A percentile compares a stretch with the other conserved stretches of the same genome.
Conservation (phyloP, 305 asterid genomes). For the Fraxinus paxiana region DNA sequence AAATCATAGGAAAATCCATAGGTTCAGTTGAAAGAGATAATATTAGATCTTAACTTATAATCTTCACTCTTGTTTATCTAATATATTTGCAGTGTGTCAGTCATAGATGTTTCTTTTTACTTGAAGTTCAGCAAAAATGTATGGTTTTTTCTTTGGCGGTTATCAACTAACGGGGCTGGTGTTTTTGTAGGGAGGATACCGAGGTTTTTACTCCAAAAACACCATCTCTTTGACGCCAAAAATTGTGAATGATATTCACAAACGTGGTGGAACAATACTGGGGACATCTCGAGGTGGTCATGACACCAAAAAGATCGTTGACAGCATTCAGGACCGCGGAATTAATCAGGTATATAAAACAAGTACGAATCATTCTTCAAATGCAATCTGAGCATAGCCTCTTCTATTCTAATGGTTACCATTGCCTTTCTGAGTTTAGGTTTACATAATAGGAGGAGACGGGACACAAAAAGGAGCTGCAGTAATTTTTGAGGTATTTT, state of each 20-base stretch:
- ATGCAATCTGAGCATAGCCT: neutral
- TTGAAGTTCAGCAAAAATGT: neutral
- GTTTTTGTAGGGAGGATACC: conserved; percentile 68
- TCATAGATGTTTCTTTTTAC: neutral
- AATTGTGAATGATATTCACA: conserved; percentile 72
- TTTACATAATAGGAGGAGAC: conserved; percentile 88
- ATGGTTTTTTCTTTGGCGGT: neutral
- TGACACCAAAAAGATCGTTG: conserved; percentile 74
- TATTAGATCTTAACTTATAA: neutral
- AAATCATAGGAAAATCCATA: neutral
- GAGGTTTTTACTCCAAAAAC: conserved; percentile 85
- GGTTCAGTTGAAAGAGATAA: neutral
- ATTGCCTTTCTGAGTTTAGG: conserved; percentile 33
- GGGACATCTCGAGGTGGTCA: conserved; percentile 90
- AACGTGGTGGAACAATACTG: conserved; percentile 87
- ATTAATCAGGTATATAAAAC: conserved; percentile 62
- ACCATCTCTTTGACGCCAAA: conserved; percentile 61
- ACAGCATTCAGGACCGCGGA: conserved; percentile 86
- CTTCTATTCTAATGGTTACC: neutral
- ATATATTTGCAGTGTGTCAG: neutral
- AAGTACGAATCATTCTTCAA: neutral
- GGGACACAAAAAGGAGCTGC: conserved; percentile 94
- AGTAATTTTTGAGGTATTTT: conserved; percentile 76
- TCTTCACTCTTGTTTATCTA: neutral
- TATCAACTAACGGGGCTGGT: conserved; percentile 19